Conservation (phyloP, 1,284 basidiomycete genomes). For the Ustilago vetiveriae region DNA sequence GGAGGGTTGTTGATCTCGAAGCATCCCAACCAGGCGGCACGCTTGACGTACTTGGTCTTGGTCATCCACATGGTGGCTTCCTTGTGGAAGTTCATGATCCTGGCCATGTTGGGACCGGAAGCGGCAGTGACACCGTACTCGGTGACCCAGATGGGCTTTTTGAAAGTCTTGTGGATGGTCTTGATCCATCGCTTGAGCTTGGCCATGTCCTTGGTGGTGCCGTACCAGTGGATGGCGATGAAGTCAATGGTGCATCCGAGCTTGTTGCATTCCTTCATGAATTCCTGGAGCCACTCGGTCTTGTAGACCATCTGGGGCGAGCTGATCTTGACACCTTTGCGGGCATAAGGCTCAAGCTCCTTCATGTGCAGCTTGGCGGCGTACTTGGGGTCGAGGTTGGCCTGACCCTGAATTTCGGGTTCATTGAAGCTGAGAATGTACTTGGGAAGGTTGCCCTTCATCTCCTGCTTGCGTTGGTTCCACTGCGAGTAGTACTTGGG, state of each 20-base stretch:
- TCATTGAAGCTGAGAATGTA: slow-evolving; percentile 63
- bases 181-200: slow-evolving; percentile 56
- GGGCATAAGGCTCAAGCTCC: slow-evolving; percentile 61
- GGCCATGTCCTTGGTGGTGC: slow-evolving; percentile 51
- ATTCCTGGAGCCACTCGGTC: slow-evolving; percentile 56
- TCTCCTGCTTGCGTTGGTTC: slow-evolving; percentile 54
- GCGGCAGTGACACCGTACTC: slow-evolving; percentile 63
- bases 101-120: slow-evolving; percentile 44
- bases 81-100: slow-evolving; percentile 56
- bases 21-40: slow-evolving; percentile 63
- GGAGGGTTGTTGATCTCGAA: slow-evolving; percentile 58
- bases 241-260: slow-evolving; percentile 60
- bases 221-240: slow-evolving; percentile 67
- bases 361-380: slow-evolving; percentile 58
- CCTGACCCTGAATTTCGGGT: slow-evolving; percentile 58
- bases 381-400: slow-evolving; percentile 53
- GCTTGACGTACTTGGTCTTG: slow-evolving; percentile 54
- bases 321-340: slow-evolving; percentile 60
- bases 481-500: slow-evolving; percentile 52
- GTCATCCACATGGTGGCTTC: slow-evolving; percentile 56
- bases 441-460: slow-evolving; percentile 44
- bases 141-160: slow-evolving; percentile 63
- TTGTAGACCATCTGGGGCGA: slow-evolving; percentile 65
- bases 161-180: slow-evolving; percentile 52
- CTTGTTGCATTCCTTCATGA: slow-evolving; percentile 59